Evolutionary conservation across 805 yeast genomes (phyloP).

Genomic region (Starmerella cellae): DNA sequence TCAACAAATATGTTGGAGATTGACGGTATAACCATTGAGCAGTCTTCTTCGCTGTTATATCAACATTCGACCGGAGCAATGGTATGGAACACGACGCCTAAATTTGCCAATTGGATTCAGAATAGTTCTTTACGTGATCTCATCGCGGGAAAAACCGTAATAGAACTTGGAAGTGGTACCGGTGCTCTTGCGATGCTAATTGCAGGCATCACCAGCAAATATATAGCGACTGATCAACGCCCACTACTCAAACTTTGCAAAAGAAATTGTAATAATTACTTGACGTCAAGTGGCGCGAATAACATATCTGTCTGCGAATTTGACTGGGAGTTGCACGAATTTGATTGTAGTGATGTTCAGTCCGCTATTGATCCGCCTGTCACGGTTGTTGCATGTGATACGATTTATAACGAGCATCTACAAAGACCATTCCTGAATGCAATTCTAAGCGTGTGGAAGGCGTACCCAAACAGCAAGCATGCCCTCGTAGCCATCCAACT

Average conservation of each 20-base stretch:
- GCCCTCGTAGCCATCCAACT: constrained; percentile 15
- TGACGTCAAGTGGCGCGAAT: neutral
- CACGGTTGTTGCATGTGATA: constrained; percentile 19
- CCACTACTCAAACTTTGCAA: constrained; percentile 17
- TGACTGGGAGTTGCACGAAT: constrained; percentile 22
- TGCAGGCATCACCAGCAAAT: neutral
- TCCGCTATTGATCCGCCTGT: neutral
- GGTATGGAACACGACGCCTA: constrained; percentile 19
- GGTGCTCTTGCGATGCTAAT: constrained; percentile 19
- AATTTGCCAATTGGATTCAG: constrained; percentile 11
- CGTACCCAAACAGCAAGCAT: neutral
- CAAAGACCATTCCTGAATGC: constrained; percentile 16
- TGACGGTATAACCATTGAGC: constrained; percentile 11
- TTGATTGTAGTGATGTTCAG: neutral
- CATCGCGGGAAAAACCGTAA: constrained; percentile 2
- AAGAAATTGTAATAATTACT: constrained; percentile 5
- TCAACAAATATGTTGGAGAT: constrained; percentile 1
- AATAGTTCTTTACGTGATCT: neutral
- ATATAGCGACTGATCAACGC: constrained; percentile 20
- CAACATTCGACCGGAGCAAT: constrained; percentile 20
- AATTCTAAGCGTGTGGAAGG: constrained; percentile 7
- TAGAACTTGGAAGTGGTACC: constrained; percentile 22
- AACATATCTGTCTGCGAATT: constrained; percentile 13
- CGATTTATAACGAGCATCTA: constrained; percentile 20
- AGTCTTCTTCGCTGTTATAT: constrained; percentile 14